Evolutionary conservation across 768 basidiomycete genomes (phyloP), one percentile per base, ranked within the genome.

Genomic region (Pleurotus ostreatus): DNA sequence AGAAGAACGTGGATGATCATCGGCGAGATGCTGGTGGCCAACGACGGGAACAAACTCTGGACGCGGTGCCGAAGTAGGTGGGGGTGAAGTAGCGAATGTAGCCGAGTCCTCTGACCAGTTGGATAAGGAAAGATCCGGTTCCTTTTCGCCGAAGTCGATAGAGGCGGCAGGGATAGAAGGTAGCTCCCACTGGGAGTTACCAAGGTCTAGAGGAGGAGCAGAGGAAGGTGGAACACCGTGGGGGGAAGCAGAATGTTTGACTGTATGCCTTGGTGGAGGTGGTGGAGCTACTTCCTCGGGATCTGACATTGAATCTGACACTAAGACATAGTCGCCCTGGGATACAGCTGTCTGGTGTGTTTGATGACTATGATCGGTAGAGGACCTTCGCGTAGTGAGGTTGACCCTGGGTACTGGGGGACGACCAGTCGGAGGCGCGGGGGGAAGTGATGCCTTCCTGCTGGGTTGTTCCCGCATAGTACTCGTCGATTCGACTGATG

Each of bases 181-280:
- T 4, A 86, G 68, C 59, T 88, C 88, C 86, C 85, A 88, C 60
- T 83, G 84, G 20, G 75, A 76, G 7, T 71, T 72, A 37, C 77
- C 75, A 44, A 70, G 74, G 52, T 74, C 73, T 26, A 65, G 63
- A 39, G 67, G 62, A 38, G 74, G 70, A 2, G 72, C 44, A 25
- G 63, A 57, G 41, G 65, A 60, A 6, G 63, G 66, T 30, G 57
- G 53, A 1, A 61, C 60, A 9, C 69, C 67, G 18, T 71, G 66
- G 1, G 71, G 64, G 15, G 74, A 66, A 13, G 77, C 62, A 2
- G 82, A 77, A 4, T 75, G 76, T 12, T 74, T 57, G 8, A 61
- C 62, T 57, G 60, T 52, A 7, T 58, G 57, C 15, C 64, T 65
- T 37, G 63, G 66, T 25, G 76, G 76, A 3, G 81, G 80, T 1